Evolutionary conservation across 106 monocot species (phyloP), one percentile per base, ranked within the genome.

Genomic region (Agapanthus africanus): DNA sequence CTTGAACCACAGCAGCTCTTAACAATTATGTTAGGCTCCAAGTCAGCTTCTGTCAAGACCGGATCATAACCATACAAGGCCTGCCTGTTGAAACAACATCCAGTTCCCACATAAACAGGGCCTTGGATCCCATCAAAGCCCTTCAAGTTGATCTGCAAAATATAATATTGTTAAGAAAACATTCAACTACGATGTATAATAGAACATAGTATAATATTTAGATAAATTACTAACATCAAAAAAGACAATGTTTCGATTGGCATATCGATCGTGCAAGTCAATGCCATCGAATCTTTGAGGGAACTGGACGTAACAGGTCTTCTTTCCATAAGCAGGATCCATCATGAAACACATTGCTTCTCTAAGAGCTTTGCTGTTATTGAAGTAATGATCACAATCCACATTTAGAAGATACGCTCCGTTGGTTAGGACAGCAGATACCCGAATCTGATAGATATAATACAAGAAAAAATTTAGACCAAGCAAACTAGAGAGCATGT

Each of bases 61-160:
- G 93, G 93, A 71, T 93, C 87, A 67, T 93, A 93, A 10, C 90
- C 93, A 74, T 93, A 93, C 30, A 93, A 71, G 15, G 93, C 93
- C 69, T 90, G 93, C 40, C 93, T 81, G 61, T 90, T 94, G 51
- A 94, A 94, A 64, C 90, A 90, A 73, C 93, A 94, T 21, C 93
- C 93, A 44, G 93, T 94, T 70, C 93, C 93, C 76, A 94, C 90
- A 67, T 94, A 94, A 25, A 84, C 82, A 38, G 89, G 93, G 6
- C 93, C 93, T 65, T 93, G 93, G 50, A 93, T 84, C 51, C 93
- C 89, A 74, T 93, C 93, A 70, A 93, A 74, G 21, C 89, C 93
- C 78, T 80, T 93, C 93, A 93, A 78, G 79, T 93, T 93, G 69
- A 93, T 93, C 93, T 93, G 82, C 41, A 77, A 65, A 37, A 61